Percentiles rank a stretch among this genome's conserved stretches.
phyloP scores from a whole-genome alignment of 2,329 filamentous ascomycete species.

The Nannizziopsis arthrosporioides region DNA sequence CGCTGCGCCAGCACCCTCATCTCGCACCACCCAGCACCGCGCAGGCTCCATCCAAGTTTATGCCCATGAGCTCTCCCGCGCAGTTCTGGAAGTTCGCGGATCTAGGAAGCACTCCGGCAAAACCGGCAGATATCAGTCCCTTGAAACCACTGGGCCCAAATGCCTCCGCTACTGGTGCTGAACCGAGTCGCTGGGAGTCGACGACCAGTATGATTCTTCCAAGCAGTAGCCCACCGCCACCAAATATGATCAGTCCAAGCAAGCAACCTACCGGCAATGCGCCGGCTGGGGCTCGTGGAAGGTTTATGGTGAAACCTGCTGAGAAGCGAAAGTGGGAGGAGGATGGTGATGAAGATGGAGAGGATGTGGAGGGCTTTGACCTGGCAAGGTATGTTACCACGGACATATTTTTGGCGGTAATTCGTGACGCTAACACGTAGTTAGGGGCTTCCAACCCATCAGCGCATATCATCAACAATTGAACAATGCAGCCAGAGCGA shows the following conservation, averaged over 20 bases:
- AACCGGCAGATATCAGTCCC: conserved; percentile 37
- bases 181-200: conserved; percentile 7
- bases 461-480: conserved; percentile 36
- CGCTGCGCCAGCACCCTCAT: conserved; percentile 38
- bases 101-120: conserved; percentile 37
- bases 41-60: conserved; percentile 40
- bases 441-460: conserved; percentile 40
- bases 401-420: not conserved
- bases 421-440: conserved; percentile 12
- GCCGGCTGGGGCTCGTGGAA: conserved; percentile 11
- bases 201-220: conserved; percentile 22
- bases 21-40: conserved; percentile 40
- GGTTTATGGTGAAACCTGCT: conserved; percentile 15
- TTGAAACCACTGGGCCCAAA: conserved; percentile 26
- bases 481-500: conserved; percentile 20
- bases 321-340: conserved; percentile 6
- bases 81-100: conserved; percentile 41
- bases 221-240: conserved; percentile 39
- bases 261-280: conserved; percentile 23
- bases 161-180: conserved; percentile 20
- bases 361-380: conserved; percentile 33
- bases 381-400: conserved; percentile 35
- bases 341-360: conserved; percentile 12
- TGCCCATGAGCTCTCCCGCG: conserved; percentile 41
- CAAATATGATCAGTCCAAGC: conserved; percentile 36